Conservation (phyloP, 2,329 filamentous ascomycete species). For the Colletotrichum tofieldiae region DNA sequence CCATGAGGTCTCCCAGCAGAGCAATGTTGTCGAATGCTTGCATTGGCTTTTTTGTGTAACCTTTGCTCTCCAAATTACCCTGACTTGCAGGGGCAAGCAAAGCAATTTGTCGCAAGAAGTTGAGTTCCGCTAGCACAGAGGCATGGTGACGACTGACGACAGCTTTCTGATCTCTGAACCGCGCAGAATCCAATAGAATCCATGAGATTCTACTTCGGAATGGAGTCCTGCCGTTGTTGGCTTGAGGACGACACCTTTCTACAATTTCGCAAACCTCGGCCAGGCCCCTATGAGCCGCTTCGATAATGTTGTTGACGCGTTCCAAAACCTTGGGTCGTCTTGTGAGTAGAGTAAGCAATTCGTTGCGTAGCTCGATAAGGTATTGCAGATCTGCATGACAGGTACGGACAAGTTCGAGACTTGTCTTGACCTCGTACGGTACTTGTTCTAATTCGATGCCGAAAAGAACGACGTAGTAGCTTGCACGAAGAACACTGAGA, state of each 20-base stretch:
- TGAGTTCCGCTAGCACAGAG: conserved; percentile 50
- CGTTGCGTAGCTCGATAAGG: conserved; percentile 52
- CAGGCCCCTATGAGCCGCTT: conserved; percentile 48
- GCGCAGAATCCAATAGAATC: conserved; percentile 46
- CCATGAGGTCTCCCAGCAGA: conserved; percentile 21
- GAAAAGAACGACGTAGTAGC: conserved; percentile 40
- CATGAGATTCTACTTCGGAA: conserved; percentile 47
- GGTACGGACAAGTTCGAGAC: conserved; percentile 52
- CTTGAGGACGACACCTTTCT: conserved; percentile 49
- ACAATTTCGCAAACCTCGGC: conserved; percentile 50
- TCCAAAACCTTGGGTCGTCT: conserved; percentile 47
- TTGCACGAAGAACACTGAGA: conserved; percentile 13
- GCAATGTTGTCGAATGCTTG: conserved; percentile 26
- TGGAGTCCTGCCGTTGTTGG: conserved; percentile 41
- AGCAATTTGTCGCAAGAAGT: conserved; percentile 44
- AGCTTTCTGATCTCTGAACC: conserved; percentile 49
- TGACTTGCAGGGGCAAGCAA: conserved; percentile 3
- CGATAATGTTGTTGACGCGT: conserved; percentile 50
- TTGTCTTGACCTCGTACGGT: conserved; percentile 48
- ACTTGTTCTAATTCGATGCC: conserved; percentile 47
- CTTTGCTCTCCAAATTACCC: neutral
- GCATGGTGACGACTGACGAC: conserved; percentile 50
- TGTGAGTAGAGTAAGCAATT: conserved; percentile 47
- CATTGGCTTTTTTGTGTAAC: neutral
- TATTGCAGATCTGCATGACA: conserved; percentile 52